Evolutionary conservation across 2,329 filamentous ascomycete genomes (phyloP).

Genomic region (Claviceps digitariae): DNA sequence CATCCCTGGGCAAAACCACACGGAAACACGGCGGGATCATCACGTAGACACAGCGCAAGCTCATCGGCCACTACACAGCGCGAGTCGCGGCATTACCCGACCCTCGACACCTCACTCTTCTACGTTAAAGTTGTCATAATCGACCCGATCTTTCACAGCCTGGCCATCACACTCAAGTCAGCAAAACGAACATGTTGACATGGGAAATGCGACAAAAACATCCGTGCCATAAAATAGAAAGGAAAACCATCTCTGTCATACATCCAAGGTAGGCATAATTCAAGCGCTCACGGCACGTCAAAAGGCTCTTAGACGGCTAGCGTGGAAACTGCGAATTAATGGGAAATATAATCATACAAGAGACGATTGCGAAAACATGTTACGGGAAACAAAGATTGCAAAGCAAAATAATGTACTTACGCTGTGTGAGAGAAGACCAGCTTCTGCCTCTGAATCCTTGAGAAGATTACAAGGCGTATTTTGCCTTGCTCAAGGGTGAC

Average conservation of each 20-base stretch:
- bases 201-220: background rate
- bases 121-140: no score
- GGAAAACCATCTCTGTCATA: slow-evolving; percentile 4
- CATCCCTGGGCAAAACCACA: no score
- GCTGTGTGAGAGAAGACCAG: background rate
- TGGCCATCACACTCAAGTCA: background rate
- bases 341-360: slow-evolving; percentile 4
- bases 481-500: background rate
- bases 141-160: background rate
- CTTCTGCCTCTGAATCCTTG: background rate
- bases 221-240: background rate
- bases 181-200: background rate
- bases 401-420: background rate
- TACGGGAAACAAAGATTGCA: background rate
- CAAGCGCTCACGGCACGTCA: slow-evolving; percentile 3
- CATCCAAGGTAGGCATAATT: slow-evolving; percentile 6
- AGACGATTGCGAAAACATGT: background rate
- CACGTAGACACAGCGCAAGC: background rate
- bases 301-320: slow-evolving; percentile 5
- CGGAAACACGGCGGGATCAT: no score
- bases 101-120: no score
- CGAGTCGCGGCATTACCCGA: no score
- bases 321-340: slow-evolving; percentile 5
- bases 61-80: background rate
- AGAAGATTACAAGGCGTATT: no score